A percentile compares a stretch with the other conserved stretches of the same genome.
These are phyloP conservation scores for Aquanectria penicillioides DNA, from an alignment of 2,329 filamentous ascomycete species.

Conservation along the genomic window DNA sequence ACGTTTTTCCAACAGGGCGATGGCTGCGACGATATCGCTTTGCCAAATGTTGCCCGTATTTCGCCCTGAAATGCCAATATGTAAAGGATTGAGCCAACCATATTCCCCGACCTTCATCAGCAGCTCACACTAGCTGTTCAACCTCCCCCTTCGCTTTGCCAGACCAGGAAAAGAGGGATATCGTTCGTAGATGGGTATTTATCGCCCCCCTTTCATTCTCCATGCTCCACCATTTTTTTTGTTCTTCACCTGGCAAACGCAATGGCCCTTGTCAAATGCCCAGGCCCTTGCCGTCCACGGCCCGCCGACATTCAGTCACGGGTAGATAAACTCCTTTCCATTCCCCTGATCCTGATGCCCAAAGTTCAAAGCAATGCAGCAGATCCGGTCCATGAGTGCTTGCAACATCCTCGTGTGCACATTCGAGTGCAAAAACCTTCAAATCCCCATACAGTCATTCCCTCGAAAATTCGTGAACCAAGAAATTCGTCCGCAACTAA, in stretches of 20 bases:
- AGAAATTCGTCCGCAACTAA: constrained; percentile 31
- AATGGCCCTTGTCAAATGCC: constrained; percentile 13
- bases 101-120: constrained; percentile 11
- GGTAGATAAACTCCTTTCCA: constrained; percentile 14
- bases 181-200: constrained; percentile 26
- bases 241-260: constrained; percentile 9
- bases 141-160: constrained; percentile 17
- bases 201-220: constrained; percentile 8
- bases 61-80: constrained; percentile 32
- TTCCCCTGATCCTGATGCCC: constrained; percentile 15
- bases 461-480: constrained; percentile 26
- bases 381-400: constrained; percentile 18
- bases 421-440: constrained; percentile 20
- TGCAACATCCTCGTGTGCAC: constrained; percentile 22
- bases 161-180: constrained; percentile 29
- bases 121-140: constrained; percentile 15
- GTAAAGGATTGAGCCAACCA: constrained; percentile 24
- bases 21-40: constrained; percentile 17
- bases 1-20: constrained; percentile 35
- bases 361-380: constrained; percentile 20
- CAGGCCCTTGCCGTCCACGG: constrained; percentile 11
- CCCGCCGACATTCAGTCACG: constrained; percentile 18
- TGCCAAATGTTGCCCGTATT: constrained; percentile 28
- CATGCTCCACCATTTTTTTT: constrained; percentile 10
- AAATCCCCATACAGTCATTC: constrained; percentile 31